Evolutionary conservation across 1,284 basidiomycete genomes (phyloP), one percentile per base, ranked within the genome.

Genomic region (Blastosporella zonata): DNA sequence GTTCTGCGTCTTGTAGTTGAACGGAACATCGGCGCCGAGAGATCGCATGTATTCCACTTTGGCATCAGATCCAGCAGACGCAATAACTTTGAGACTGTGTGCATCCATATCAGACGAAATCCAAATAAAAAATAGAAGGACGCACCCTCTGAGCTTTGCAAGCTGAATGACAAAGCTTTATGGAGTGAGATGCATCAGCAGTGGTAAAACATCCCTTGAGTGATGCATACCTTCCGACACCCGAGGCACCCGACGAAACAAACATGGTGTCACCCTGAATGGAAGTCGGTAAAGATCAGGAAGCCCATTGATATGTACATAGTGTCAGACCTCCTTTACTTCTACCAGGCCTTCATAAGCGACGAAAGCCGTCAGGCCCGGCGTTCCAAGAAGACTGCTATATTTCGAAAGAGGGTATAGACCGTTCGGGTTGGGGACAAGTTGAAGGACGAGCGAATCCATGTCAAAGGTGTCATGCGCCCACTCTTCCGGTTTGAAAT

Each of bases 1-100:
- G 43, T 68, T 64, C 15, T 64, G 62, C 0, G 66, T 75, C 67
- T 89, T 90, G 70, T 90, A 90, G 67, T 90, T 87, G 68, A 90
- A 80, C 0, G 75, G 79, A 9, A 80, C 73, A 59, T 91, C 85
- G 12, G 79, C 80, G 1, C 86, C 86, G 35, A 88, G 62, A 29
- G 74, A 64, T 55, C 77, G 76, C 54, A 87, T 71, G 62, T 79
- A 84, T 12, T 70, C 64, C 40, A 83, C 79, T 65, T 91, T 90
- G 42, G 82, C 81, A 9, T 80, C 73, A 0, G 81, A 79, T 1
- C 87, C 87, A 0, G 85, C 83, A 2, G 87, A 84, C 0, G 78
- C 85, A 53, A 89, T 82, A 45, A 90, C 84, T 55, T 81, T 83
- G 15, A 53, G 29, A 9, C 51, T 38, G n/a, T 31, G 21, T 15